Evolutionary conservation across 2,329 filamentous ascomycete genomes (phyloP), one percentile per base, ranked within the genome.

Genomic region (Xylaria sp.): DNA sequence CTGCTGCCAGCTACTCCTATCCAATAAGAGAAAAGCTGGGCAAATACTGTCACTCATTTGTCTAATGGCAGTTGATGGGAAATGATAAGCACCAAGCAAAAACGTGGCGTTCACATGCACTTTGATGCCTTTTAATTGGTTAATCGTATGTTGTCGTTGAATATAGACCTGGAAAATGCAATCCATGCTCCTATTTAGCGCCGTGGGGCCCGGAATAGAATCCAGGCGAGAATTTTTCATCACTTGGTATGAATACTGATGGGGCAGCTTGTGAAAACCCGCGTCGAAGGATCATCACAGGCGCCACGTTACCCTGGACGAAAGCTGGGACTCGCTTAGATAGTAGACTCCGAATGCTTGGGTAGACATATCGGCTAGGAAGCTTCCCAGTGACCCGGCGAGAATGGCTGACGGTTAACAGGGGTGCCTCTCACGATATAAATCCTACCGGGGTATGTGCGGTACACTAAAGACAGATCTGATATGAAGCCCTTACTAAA

Each of bases 51-150:
- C 49, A 25, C 21, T 40, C 21, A 40, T 51, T 40, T 38, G 21
- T 23, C 49, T 38, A 31, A 51, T 51, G 21, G 49, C 33, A 64
- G 46, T 49, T 25, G 49, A 51, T 51, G 8, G 21, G 38, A 64
- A n/a, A 54, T 49, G 68, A 71, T 70, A 70, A 69, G 68, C 64
- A 65, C 46, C 42, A 61, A 47, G 60, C 31, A 56, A 46, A 40
- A 49, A n/a, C 45, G 59, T 61, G 50, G 53, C 46, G 53, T 54
- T 60, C 46, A 40, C 52, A 52, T 64, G 23, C 33, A 53, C n/a
- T 12, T 23, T 43, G n/a, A 54, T 47, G 28, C 9, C 35, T 40
- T 54, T 53, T 63, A 25, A 70, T 65, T 69, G 65, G 65, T 49
- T 57, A 54, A 25, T 56, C 40, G 21, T 40, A 17, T 61, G 47